Base-by-base conservation (phyloP, 1,284 basidiomycete species). In the Cutaneotrichosporon daszewskae region DNA sequence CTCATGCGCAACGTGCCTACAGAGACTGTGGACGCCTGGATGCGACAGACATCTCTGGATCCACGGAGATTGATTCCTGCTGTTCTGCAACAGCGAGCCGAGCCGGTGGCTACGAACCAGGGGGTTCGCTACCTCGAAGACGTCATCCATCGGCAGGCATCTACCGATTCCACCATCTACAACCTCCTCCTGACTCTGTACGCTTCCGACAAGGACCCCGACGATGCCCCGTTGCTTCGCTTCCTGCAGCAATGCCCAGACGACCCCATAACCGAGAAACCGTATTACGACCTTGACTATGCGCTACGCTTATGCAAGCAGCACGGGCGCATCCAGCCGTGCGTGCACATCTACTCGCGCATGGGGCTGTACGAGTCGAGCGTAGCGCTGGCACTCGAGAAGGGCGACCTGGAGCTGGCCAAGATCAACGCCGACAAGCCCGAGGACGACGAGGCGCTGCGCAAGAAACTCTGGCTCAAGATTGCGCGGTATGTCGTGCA, bases 301-400 rank as follows among this genome's bases (percentile, higher is more conserved):
- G 95, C 94, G 0, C 68, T 99, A 47, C 81, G 95, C 9, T 72
- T 95, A 34, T 98, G 92, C 74, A 89, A 88, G 60, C 79, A 82
- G 53, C 77, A 84, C 32, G 81, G 82, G 5, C 77, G 87, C 36
- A 87, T 82, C 23, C 87, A 92, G 58, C 82, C 94, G 2, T 97
- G 92, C 64, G 90, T 98, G 32, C 85, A 90, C 59, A 94, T 99
- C 46, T 98, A 97, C 71, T 87, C 89, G 9, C 91, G 95, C 74
- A 94, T 99, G 90, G 91, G 89, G 0, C 72, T 97, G 38, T 96
- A 85, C 75, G 95, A 98, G 73, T 87, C 87, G 58, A 91, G 88
- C 49, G 94, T 99, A 17, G 91, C 97, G 66, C 77, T 98, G 27
- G 95, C 95, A 0, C 75, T 99, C 29, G 82, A 87, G 66, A 89